phyloP scores from a whole-genome alignment of 129 eudicot genomes.

The Gnaphalium uliginosum region DNA sequence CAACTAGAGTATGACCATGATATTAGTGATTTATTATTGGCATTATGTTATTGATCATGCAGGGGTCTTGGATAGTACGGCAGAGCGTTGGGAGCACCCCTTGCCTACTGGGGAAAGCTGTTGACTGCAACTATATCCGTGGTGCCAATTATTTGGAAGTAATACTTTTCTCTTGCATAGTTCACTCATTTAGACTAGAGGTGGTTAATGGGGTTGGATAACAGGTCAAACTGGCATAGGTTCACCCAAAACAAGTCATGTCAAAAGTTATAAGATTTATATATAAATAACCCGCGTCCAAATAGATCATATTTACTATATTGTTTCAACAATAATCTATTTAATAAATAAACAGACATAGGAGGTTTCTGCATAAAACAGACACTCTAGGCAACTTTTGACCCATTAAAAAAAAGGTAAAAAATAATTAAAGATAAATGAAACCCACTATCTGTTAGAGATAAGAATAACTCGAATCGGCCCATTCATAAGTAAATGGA shows the following conservation, averaged over 20 bases:
- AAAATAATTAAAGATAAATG: no score
- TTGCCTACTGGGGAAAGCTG: constrained; percentile 91
- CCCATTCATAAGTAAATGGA: not conserved
- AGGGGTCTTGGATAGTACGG: constrained; percentile 99
- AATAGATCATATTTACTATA: not conserved
- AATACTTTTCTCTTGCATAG: constrained; percentile 21
- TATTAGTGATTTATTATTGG: not conserved
- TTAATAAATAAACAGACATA: no score
- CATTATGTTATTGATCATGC: constrained; percentile 15
- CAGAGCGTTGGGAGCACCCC: constrained; percentile 99
- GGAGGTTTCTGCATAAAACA: no score
- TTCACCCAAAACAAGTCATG: not conserved
- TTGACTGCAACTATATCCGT: constrained; percentile 95
- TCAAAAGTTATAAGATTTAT: no score
- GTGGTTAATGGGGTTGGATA: constrained; percentile 10
- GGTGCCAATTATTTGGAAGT: constrained; percentile 90
- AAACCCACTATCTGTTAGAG: not conserved
- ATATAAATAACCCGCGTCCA: not conserved
- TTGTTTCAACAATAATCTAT: no score
- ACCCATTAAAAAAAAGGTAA: no score
- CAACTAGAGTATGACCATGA: constrained; percentile 1
- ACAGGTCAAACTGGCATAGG: not conserved
- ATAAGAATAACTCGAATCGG: not conserved
- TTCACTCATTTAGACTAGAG: not conserved
- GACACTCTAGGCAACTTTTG: no score